Conservation (phyloP, 208 protist species). For the Wallacemonas rigidus region DNA sequence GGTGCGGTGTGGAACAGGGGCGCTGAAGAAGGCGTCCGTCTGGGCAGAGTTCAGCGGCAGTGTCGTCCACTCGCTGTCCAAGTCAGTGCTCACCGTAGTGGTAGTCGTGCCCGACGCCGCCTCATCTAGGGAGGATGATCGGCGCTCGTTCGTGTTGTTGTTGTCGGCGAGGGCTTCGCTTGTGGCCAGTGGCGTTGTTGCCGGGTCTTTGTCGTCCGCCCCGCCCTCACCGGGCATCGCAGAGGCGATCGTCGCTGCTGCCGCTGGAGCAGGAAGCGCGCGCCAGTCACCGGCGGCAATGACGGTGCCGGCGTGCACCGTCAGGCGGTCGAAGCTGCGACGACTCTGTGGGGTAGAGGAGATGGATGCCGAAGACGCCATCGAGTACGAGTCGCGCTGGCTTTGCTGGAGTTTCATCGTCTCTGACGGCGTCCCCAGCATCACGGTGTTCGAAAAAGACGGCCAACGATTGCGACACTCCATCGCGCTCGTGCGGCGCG, state of each 20-base stretch:
- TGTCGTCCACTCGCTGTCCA: neutral
- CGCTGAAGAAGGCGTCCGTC: neutral
- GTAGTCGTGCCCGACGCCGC: neutral
- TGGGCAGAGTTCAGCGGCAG: neutral
- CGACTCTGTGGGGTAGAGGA: neutral
- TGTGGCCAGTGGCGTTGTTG: no score
- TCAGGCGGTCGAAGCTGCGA: neutral
- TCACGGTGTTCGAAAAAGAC: constrained; percentile 8
- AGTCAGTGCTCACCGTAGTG: neutral
- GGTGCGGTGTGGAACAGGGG: neutral
- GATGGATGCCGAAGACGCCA: neutral
- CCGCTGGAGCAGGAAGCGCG: no score
- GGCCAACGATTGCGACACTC: constrained; percentile 2
- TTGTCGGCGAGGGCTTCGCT: no score
- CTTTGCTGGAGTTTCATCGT: neutral
- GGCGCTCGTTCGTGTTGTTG: neutral
- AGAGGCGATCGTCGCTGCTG: no score
- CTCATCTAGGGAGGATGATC: neutral
- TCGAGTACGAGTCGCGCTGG: neutral
- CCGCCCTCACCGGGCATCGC: no score
- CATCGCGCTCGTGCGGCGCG: neutral
- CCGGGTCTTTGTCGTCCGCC: no score
- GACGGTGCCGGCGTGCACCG: neutral
- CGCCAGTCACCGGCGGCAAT: neutral
- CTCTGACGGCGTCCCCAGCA: neutral